These are phyloP conservation scores for Aquilaria sinensis DNA, from an alignment of 345 rosid genomes.

Conservation along the genomic window DNA sequence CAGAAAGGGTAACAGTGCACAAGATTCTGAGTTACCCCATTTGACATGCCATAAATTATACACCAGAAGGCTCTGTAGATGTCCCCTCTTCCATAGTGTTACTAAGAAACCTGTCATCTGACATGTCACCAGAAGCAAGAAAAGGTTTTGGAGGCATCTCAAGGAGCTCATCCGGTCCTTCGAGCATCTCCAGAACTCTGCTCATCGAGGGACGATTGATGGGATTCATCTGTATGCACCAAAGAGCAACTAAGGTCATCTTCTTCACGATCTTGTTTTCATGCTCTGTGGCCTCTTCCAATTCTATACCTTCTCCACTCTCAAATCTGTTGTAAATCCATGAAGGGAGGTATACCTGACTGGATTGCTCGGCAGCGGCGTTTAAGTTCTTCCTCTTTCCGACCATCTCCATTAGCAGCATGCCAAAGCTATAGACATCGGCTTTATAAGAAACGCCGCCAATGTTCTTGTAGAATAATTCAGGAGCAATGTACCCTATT, in stretches of 20 bases:
- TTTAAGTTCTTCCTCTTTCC: slow-evolving; percentile 10
- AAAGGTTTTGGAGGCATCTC: neutral
- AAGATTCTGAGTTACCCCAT: too few species aligned
- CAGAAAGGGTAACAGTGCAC: too few species aligned
- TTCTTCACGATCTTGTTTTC: slow-evolving; percentile 9
- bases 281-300: neutral
- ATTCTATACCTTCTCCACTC: slow-evolving; percentile 3
- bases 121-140: neutral
- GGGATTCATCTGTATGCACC: slow-evolving; percentile 12
- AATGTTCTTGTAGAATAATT: neutral
- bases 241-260: slow-evolving; percentile 5
- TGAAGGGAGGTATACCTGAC: slow-evolving; percentile 9
- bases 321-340: slow-evolving; percentile 1
- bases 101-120: neutral
- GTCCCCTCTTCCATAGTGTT: neutral
- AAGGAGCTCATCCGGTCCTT: slow-evolving; percentile 1
- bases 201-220: slow-evolving; percentile 9
- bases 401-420: slow-evolving; percentile 9
- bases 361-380: neutral
- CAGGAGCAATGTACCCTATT: slow-evolving; percentile 14
- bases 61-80: neutral
- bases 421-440: slow-evolving; percentile 6
- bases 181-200: slow-evolving; percentile 5
- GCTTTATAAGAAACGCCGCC: slow-evolving; percentile 9
- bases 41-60: too few species aligned